Evolutionary conservation across 371 early-diverging fungal species (phyloP), one percentile per base, ranked within the genome.

Genomic region (Mortierella sp.): DNA sequence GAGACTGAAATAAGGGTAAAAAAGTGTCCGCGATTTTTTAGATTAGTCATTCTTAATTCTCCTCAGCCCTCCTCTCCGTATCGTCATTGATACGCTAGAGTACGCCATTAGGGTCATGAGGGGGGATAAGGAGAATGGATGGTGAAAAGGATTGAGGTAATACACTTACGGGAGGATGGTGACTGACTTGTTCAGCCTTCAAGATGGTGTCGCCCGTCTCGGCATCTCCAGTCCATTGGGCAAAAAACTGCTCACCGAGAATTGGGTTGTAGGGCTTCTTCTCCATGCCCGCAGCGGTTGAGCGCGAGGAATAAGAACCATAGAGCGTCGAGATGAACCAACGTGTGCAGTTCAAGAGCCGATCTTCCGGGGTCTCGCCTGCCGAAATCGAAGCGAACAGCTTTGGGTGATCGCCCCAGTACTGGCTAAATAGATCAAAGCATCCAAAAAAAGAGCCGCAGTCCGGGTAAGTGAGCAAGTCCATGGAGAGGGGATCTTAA

Each of bases 251-350:
- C 64, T 94, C 94, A 53, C 94, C 94, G 3, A 94, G 83, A 42
- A 94, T 91, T 18, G 94, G 94, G 64, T 94, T 94, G 67, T 88
- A 94, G 3, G 94, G 94, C 66, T 94, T 94, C 86, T 94, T 94
- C 67, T 93, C 94, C 64, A 74, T 74, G 48, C 84, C 84, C 8
- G 67, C 71, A n/a, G 63, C 61, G 28, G 66, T 74, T 26, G 73
- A 58, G 1, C 80, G 56, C 12, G 76, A 70, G 2, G 68, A 61
- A 81, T 87, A 89, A 23, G 92, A 91, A 13, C 93, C 91, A 55
- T 91, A 91, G 39, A 93, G 82, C 18, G 91, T 88, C 26, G 92
- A 91, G 54, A 93, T 86, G 66, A 90, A 94, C 93, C 93, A 94
- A 53, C 87, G 83, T 28, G 90, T 82, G 19, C 89, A 90, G 28